Base-by-base conservation (phyloP, 768 basidiomycete species). In the Lentinula guzmanii region DNA sequence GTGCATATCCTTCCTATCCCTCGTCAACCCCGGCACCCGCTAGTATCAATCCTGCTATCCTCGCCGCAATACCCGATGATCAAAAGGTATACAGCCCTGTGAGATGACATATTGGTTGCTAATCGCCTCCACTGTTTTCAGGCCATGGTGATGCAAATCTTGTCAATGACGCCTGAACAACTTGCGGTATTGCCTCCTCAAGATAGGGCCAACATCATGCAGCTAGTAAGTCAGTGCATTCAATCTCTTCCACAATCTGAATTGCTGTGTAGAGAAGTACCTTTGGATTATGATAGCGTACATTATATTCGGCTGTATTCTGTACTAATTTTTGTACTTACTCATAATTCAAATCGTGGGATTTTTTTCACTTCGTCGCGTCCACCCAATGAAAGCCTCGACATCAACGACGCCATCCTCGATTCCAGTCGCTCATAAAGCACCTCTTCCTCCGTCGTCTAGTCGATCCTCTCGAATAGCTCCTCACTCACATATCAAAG, bases 401-500 rank as follows among this genome's bases (percentile, higher is more conserved):
- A 76, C 77, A 37, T 76, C 82, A 46, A 73, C 77, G 34, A 63
- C 80, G 60, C 37, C 53, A 43, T 80, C 84, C 34, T 77, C 83
- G 34, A 74, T 80, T 37, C 84, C 85, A 41, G 80, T 81, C n/a
- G 82, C 85, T 5, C 89, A 90, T 72, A 91, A 87, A 61, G 87
- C 90, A 1, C 79, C 89, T 2, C 83, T 89, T 0, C 88, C 88
- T 0, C 89, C 89, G 0, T 80, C 86, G 11, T 82, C 85, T 1
- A 80, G 81, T 11, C 82, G 89, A 24, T 85, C 90, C 0, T 90
- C 90, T 34, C 85, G 91, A 41, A 91, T 94, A 50, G 91, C 92
- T 1, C 87, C 93, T 2, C 95, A 98, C 70, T 97, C 95, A 4
- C 95, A 98, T 72, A 98, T 98, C 72, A 96, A 95, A 77, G 95